phyloP scores from a whole-genome alignment of 768 basidiomycete species.

The Pisolithus tinctorius region DNA sequence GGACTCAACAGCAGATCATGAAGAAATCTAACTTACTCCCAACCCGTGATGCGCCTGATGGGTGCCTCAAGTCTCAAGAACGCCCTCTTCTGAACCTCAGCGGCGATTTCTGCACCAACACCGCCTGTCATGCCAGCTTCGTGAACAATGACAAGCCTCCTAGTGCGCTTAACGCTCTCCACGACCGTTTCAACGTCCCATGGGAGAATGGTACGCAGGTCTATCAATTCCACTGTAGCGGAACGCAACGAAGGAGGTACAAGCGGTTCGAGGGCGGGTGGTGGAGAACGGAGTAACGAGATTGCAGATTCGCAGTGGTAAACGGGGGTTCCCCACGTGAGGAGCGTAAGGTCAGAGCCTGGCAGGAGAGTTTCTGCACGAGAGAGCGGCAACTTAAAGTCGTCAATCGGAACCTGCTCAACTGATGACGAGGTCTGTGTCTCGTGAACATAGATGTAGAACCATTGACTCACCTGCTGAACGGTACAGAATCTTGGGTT shows the following conservation, averaged over 20 bases:
- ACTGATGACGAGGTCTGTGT: slow-evolving; percentile 35
- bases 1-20: not conserved
- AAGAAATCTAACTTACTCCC: slow-evolving; percentile 69
- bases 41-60: slow-evolving; percentile 79
- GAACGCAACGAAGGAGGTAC: slow-evolving; percentile 59
- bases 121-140: slow-evolving; percentile 87
- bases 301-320: slow-evolving; percentile 87
- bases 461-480: slow-evolving; percentile 53
- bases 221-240: slow-evolving; percentile 83
- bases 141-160: slow-evolving; percentile 83
- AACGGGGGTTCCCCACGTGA: slow-evolving; percentile 91
- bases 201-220: slow-evolving; percentile 82
- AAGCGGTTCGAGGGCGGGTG: slow-evolving; percentile 51
- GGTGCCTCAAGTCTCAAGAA: slow-evolving; percentile 88
- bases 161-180: slow-evolving; percentile 80
- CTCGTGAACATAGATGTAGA: not conserved
- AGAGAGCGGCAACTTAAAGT: slow-evolving; percentile 78
- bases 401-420: slow-evolving; percentile 89
- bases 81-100: slow-evolving; percentile 81
- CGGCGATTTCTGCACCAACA: slow-evolving; percentile 88
- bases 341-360: slow-evolving; percentile 81
- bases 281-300: slow-evolving; percentile 62
- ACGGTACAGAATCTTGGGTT: slow-evolving; percentile 89
- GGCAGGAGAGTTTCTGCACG: slow-evolving; percentile 68
- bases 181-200: slow-evolving; percentile 80